A percentile compares a stretch with the other conserved stretches of the same genome.
Evolutionary conservation across 108 stramenopile species (phyloP).

Genomic region (Schizochytrium sp.): DNA sequence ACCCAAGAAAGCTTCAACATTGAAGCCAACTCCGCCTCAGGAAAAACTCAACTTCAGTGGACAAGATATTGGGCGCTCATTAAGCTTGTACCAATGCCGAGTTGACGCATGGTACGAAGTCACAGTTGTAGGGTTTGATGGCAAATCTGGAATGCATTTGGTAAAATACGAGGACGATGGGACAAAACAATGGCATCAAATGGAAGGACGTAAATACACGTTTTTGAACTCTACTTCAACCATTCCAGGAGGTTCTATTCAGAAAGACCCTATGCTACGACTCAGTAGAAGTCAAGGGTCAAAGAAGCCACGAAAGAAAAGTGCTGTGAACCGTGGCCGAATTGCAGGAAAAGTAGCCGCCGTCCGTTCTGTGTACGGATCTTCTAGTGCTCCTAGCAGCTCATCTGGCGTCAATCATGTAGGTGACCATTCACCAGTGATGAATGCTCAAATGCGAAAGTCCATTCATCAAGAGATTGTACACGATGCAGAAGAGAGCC

Average conservation of each 20-base stretch:
- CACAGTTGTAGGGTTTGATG: slow-evolving; percentile 28
- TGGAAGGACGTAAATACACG: slow-evolving; percentile 59
- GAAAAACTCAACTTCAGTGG: not conserved
- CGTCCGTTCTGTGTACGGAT: slow-evolving; percentile 7
- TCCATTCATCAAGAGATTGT: not conserved
- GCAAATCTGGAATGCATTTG: slow-evolving; percentile 32
- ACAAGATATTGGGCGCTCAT: not conserved
- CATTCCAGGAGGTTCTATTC: not conserved
- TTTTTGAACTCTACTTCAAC: not conserved
- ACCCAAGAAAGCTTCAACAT: not conserved
- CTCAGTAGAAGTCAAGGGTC: not conserved
- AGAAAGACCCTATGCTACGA: not conserved
- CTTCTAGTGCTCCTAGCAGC: too few relatives aligned
- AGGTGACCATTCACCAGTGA: not conserved
- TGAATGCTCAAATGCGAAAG: not conserved
- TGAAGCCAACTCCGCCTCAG: not conserved
- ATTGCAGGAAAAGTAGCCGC: slow-evolving; percentile 1
- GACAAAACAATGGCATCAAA: slow-evolving; percentile 56
- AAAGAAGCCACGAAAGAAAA: slow-evolving; percentile 6
- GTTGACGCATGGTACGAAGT: slow-evolving; percentile 57
- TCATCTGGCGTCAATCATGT: too few relatives aligned
- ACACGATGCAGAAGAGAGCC: not conserved
- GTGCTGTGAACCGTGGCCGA: not conserved
- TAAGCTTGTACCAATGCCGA: slow-evolving; percentile 48
- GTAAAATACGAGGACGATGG: slow-evolving; percentile 40